Evolutionary conservation across 192 early-diverging fungal genomes (phyloP).

Genomic region (Fimicolochytrium jonesii): DNA sequence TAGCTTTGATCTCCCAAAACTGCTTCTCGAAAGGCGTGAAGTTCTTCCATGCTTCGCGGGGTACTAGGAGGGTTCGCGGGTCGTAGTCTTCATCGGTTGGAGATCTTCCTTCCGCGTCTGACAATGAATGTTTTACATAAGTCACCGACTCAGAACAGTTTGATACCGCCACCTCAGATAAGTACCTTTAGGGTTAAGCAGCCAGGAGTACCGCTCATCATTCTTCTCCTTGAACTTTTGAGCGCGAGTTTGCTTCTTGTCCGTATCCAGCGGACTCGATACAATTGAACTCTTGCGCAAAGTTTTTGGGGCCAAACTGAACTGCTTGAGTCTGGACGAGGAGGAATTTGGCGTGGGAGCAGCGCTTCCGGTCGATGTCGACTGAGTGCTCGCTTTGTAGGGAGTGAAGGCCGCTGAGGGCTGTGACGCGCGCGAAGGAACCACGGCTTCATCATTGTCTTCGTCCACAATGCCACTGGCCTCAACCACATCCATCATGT

Average conservation of each 20-base stretch:
- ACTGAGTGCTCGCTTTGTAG: too few relatives aligned
- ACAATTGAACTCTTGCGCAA: background rate
- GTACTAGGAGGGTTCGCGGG: slow-evolving; percentile 84
- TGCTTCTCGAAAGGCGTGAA: slow-evolving; percentile 97
- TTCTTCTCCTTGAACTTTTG: slow-evolving; percentile 79
- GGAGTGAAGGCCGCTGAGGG: too few relatives aligned
- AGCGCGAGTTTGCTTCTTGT: slow-evolving; percentile 6
- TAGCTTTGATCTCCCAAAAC: slow-evolving; percentile 97
- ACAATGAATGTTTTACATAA: too few relatives aligned
- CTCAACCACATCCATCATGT: background rate
- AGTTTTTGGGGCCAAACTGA: slow-evolving; percentile 12
- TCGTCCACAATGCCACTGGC: background rate
- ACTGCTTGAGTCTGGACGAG: background rate
- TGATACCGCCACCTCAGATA: background rate
- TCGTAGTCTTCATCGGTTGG: slow-evolving; percentile 79
- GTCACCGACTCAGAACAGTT: too few relatives aligned
- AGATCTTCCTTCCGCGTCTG: slow-evolving; percentile 9
- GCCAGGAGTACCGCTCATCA: slow-evolving; percentile 80
- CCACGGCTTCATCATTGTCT: too few relatives aligned
- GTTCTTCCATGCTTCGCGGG: slow-evolving; percentile 67
- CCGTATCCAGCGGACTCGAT: background rate
- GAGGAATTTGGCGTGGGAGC: background rate
- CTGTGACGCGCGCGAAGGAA: too few relatives aligned
- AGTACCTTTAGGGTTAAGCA: slow-evolving; percentile 66
- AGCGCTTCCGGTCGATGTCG: background rate